Conservation (phyloP, 805 yeast species). For the Saccharomycopsis schoenii region DNA sequence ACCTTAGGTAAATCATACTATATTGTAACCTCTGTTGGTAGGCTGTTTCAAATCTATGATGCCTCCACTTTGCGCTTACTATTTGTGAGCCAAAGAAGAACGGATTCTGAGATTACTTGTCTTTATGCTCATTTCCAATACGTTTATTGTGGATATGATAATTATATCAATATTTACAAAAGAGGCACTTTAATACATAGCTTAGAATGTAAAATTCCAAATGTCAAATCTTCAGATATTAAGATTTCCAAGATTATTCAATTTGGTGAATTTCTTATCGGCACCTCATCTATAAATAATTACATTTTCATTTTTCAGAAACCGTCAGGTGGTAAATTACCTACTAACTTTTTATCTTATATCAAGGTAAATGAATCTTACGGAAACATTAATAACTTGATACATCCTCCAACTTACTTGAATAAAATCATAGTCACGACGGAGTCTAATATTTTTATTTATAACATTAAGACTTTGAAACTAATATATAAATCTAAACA, state of each 20-base stretch:
- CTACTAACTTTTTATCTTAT: slow-evolving; percentile 59
- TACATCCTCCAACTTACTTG: slow-evolving; percentile 86
- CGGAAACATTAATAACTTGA: slow-evolving; percentile 58
- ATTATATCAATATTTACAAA: slow-evolving; percentile 63
- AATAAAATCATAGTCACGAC: slow-evolving; percentile 87
- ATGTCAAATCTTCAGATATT: slow-evolving; percentile 5
- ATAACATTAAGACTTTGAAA: slow-evolving; percentile 73
- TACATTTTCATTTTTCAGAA: slow-evolving; percentile 47
- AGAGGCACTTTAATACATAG: slow-evolving; percentile 60
- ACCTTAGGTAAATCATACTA: slow-evolving; percentile 82
- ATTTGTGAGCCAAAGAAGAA: slow-evolving; percentile 76
- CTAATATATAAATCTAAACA: slow-evolving; percentile 44
- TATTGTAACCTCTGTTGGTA: slow-evolving; percentile 83
- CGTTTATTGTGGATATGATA: slow-evolving; percentile 69
- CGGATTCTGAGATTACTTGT: slow-evolving; percentile 58
- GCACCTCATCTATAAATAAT: slow-evolving; percentile 34
- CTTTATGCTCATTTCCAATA: slow-evolving; percentile 75
- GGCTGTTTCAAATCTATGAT: slow-evolving; percentile 86
- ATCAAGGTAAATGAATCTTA: slow-evolving; percentile 48
- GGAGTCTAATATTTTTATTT: slow-evolving; percentile 45
- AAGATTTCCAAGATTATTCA: slow-evolving; percentile 41
- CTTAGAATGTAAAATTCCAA: slow-evolving; percentile 26
- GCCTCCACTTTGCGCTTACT: slow-evolving; percentile 75
- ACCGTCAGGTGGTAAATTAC: slow-evolving; percentile 34
- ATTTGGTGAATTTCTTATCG: slow-evolving; percentile 75